phyloP scores from a whole-genome alignment of 805 yeast species.

The Wickerhamomyces bovis region DNA sequence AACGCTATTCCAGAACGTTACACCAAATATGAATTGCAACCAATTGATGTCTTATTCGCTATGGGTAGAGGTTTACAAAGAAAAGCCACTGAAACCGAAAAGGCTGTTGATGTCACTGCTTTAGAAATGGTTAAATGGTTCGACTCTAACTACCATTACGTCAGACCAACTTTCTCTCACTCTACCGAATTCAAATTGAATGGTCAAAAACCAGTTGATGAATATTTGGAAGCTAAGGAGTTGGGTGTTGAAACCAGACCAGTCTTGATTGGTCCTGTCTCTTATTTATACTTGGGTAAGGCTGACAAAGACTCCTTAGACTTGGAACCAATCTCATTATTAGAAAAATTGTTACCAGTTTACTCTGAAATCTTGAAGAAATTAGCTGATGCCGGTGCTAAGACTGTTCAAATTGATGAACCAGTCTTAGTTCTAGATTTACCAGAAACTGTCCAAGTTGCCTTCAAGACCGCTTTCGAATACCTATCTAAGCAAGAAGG shows the following conservation, averaged over 20 bases:
- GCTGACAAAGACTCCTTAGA: conserved; percentile 97
- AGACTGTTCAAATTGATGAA: conserved; percentile 93
- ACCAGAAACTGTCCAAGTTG: conserved; percentile 74
- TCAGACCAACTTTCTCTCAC: conserved; percentile 97
- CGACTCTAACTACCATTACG: conserved; percentile 99
- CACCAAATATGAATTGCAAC: conserved; percentile 82
- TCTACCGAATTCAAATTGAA: conserved; percentile 92
- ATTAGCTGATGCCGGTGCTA: conserved; percentile 93
- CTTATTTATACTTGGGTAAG: conserved; percentile 93
- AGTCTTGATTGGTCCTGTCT: conserved; percentile 93
- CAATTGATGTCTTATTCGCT: conserved; percentile 91
- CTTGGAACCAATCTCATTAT: conserved; percentile 84
- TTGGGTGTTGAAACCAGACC: conserved; percentile 97
- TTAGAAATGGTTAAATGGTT: conserved; percentile 99
- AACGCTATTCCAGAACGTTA: conserved; percentile 96
- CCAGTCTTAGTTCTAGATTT: conserved; percentile 94
- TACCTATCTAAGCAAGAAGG: conserved; percentile 60
- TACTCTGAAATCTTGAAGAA: conserved; percentile 84
- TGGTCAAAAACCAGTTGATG: conserved; percentile 95
- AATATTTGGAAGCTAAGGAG: conserved; percentile 95
- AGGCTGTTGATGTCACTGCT: conserved; percentile 97
- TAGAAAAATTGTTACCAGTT: conserved; percentile 87
- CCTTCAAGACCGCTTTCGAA: conserved; percentile 85
- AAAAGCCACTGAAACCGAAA: conserved; percentile 78
- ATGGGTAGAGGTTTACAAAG: conserved; percentile 99